A percentile compares a stretch with the other conserved stretches of the same genome.
These are phyloP conservation scores for Kwoniella bestiolae DNA, from an alignment of 768 basidiomycete species.

Conservation along the genomic window DNA sequence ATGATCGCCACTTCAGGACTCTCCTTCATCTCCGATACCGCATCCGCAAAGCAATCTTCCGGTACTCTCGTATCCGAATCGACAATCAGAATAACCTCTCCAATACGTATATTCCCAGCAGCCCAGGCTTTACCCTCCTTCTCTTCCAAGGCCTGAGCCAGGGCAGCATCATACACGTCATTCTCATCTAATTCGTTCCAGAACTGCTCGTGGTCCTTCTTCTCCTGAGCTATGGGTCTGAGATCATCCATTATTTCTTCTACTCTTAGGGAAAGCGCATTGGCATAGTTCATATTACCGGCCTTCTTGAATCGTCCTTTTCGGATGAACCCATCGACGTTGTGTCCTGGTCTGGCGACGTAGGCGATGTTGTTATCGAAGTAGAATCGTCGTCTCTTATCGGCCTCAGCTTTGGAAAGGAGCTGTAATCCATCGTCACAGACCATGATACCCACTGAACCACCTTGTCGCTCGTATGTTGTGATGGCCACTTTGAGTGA, in stretches of 20 bases:
- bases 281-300: slow-evolving; percentile 87
- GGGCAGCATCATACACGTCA: slow-evolving; percentile 70
- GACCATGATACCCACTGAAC: slow-evolving; percentile 75
- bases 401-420: slow-evolving; percentile 66
- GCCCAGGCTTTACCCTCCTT: slow-evolving; percentile 72
- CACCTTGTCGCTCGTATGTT: slow-evolving; percentile 89
- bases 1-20: slow-evolving; percentile 85
- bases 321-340: slow-evolving; percentile 72
- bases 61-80: slow-evolving; percentile 81
- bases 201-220: slow-evolving; percentile 60
- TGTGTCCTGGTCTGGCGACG: slow-evolving; percentile 79
- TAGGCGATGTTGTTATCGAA: slow-evolving; percentile 73
- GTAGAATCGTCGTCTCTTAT: slow-evolving; percentile 74
- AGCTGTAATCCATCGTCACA: slow-evolving; percentile 84
- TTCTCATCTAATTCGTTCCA: slow-evolving; percentile 72
- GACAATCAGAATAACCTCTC: slow-evolving; percentile 70
- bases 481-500: slow-evolving; percentile 85
- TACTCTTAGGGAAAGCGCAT: slow-evolving; percentile 69
- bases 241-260: slow-evolving; percentile 62
- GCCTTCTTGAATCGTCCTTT: slow-evolving; percentile 80
- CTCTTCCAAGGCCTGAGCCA: slow-evolving; percentile 73
- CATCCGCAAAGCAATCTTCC: slow-evolving; percentile 87
- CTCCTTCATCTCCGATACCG: slow-evolving; percentile 75
- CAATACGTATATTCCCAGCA: slow-evolving; percentile 69
- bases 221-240: slow-evolving; percentile 61